Base-by-base conservation (phyloP, 345 rosid genomes). In the Gossypium thurberi region DNA sequence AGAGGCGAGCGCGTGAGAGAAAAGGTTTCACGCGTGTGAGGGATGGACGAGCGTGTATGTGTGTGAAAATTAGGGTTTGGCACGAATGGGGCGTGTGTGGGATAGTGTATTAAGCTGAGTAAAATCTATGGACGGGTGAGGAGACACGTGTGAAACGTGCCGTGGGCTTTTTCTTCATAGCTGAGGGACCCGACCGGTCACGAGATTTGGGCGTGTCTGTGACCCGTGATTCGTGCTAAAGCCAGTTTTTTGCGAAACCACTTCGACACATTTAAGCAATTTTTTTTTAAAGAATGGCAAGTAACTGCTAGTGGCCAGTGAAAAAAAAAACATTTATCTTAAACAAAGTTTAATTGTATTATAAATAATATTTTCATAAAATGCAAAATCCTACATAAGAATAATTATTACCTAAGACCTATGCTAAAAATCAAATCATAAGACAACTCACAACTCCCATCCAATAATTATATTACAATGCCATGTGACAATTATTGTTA, bases 51-150 rank as follows among this genome's bases (percentile, higher is more conserved):
- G 84, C 90, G 89, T 86, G 91, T 77, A 33, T 82, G 90, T 81
- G 86, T 79, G 86, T 72, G 84, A 75, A 78, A 33, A 21, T 53
- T 40, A 55, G 78, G 81, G 81, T 15, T 85, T 88, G 93, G 83
- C 98, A 93, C 98, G 98, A 80, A 86, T 80, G 82, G 70, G 85
- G 95, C 97, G 92, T 89, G 98, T 58, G 87, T 57, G 65, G 23
- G 61, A 7, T 70, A 10, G 62, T 69, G 86, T 28, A 75, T 70
- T 75, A 73, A 75, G 75, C 42, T 40, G 76, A 68, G 14, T 33
- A 33, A 33, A 33, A 44, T 43, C 48, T 20, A 70, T 75, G 58
- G 79, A 80, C 83, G 82, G 73, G 84, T 52, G 81, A 72, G 72
- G 57, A 23, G 21, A 70, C 92, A 83, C 86, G 91, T 81, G 88